Conservation (phyloP, 2,329 filamentous ascomycete species). For the Ceratocystiopsis minuta region DNA sequence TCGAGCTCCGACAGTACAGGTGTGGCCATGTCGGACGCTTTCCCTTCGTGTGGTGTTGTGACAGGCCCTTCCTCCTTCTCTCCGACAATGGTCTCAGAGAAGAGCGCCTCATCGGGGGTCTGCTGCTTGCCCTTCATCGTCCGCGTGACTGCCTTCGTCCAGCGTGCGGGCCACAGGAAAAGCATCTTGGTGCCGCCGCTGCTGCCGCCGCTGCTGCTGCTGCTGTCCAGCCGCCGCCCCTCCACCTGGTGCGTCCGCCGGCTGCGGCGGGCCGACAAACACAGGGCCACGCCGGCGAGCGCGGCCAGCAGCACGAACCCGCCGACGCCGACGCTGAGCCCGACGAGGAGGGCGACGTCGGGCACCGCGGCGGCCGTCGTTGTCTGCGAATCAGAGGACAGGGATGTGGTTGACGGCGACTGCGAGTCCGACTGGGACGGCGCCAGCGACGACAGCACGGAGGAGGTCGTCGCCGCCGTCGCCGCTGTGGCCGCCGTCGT, state of each 20-base stretch:
- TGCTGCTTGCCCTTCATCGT: background rate
- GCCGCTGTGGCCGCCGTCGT: slow-evolving; percentile 2
- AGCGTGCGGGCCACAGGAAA: too few relatives aligned
- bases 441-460: background rate
- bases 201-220: too few relatives aligned
- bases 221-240: too few relatives aligned
- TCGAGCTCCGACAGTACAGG: slow-evolving; percentile 7
- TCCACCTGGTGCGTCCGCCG: background rate
- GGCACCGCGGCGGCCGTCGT: background rate
- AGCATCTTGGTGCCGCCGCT: background rate
- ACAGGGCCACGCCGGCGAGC: background rate
- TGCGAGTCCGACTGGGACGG: background rate
- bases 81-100: too few relatives aligned
- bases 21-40: background rate
- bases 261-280: background rate
- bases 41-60: too few relatives aligned
- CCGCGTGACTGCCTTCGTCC: background rate
- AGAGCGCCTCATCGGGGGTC: background rate
- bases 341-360: slow-evolving; percentile 9
- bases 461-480: background rate
- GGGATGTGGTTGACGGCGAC: background rate
- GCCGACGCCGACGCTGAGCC: slow-evolving; percentile 4
- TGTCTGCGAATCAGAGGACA: background rate
- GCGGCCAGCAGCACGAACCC: background rate
- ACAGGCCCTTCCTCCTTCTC: background rate